Evolutionary conservation across 176 grass and related monocot genomes (phyloP).

Genomic region (Zizania latifolia): DNA sequence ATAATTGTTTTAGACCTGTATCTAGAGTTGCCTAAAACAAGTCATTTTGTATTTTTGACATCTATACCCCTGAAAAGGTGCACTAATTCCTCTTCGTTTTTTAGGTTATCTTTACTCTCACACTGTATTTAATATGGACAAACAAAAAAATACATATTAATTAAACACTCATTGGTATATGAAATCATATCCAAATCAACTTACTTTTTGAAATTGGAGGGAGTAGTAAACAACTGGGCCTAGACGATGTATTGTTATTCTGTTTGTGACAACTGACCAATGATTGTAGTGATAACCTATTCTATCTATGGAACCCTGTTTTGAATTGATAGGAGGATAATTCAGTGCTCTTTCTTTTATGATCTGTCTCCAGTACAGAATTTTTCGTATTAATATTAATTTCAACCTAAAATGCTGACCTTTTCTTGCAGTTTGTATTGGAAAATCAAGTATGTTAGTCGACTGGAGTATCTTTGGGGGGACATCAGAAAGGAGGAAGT

Average conservation of each 20-base stretch:
- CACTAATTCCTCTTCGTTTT: too few species aligned
- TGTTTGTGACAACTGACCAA: background rate
- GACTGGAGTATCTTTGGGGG: slow-evolving; percentile 81
- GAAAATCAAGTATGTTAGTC: slow-evolving; percentile 96
- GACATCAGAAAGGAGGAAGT: slow-evolving; percentile 72
- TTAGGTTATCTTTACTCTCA: too few species aligned
- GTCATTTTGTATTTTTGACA: too few species aligned
- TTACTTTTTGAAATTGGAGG: slow-evolving; percentile 94
- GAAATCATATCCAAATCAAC: too few species aligned
- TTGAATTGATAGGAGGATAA: background rate
- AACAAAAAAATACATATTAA: too few species aligned
- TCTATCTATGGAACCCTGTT: background rate
- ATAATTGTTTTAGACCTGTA: background rate
- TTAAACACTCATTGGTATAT: too few species aligned
- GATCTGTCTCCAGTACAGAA: background rate
- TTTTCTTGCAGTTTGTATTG: slow-evolving; percentile 65
- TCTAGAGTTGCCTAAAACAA: too few species aligned
- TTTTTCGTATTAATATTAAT: background rate
- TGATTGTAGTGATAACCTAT: background rate
- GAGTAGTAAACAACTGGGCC: background rate
- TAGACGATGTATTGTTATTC: background rate
- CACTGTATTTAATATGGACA: too few species aligned
- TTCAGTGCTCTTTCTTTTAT: background rate
- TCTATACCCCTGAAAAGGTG: too few species aligned
- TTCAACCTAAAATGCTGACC: background rate